Percentiles rank a stretch among this genome's conserved stretches.
Conservation (phyloP, 768 basidiomycete species). For the Suillus cothurnatus region DNA sequence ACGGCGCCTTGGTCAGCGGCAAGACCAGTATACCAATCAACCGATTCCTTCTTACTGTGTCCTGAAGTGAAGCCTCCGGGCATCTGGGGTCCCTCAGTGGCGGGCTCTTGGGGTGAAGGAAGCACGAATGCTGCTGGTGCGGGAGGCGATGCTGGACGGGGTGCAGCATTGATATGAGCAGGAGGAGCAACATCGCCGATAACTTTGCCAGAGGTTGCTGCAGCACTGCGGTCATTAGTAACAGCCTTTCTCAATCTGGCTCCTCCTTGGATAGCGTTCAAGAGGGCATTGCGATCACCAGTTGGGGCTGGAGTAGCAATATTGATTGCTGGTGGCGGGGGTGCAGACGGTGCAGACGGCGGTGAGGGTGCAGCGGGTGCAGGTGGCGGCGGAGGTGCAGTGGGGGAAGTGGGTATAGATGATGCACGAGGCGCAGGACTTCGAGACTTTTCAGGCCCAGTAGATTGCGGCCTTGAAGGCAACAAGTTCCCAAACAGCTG, state of each 20-base stretch:
- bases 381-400: too few species aligned
- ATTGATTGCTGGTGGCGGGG: constrained; percentile 32
- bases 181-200: constrained; percentile 76
- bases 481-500: constrained; percentile 76
- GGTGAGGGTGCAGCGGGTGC: constrained; percentile 34
- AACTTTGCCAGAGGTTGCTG: constrained; percentile 72
- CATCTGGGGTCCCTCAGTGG: constrained; percentile 18
- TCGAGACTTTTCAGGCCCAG: constrained; percentile 38
- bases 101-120: constrained; percentile 22
- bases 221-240: constrained; percentile 82
- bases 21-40: constrained; percentile 90
- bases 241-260: constrained; percentile 68
- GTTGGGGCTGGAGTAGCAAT: constrained; percentile 36
- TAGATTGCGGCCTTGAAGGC: constrained; percentile 59
- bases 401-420: constrained; percentile 34
- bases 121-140: constrained; percentile 11
- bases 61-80: constrained; percentile 20
- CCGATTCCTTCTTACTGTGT: constrained; percentile 67
- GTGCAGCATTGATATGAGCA: constrained; percentile 58
- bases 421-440: constrained; percentile 33
- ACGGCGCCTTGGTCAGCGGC: constrained; percentile 66
- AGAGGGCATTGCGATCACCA: constrained; percentile 63
- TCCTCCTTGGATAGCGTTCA: constrained; percentile 81
- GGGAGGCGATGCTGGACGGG: constrained; percentile 46
- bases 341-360: constrained; percentile 35